phyloP scores from a whole-genome alignment of 257 asterid species.

The Primulina tabacum region DNA sequence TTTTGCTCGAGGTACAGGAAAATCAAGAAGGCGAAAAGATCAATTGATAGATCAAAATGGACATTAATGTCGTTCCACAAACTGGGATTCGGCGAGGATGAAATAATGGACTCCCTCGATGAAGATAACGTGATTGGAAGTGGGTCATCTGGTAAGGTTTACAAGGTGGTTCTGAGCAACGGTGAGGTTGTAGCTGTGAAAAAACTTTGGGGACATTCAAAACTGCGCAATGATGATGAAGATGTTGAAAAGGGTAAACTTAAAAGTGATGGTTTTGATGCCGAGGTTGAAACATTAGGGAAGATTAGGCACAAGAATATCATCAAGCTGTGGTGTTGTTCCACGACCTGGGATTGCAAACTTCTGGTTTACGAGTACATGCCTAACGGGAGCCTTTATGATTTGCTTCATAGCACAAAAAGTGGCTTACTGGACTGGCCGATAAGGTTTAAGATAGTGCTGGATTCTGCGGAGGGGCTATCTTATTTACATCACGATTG shows the following conservation, averaged over 20 bases:
- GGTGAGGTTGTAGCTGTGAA: constrained; percentile 87
- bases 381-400: constrained; percentile 95
- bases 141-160: constrained; percentile 90
- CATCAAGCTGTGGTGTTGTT: constrained; percentile 88
- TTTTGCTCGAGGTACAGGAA: constrained; percentile 60
- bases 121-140: constrained; percentile 94
- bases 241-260: constrained; percentile 65
- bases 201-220: constrained; percentile 69
- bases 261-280: constrained; percentile 57
- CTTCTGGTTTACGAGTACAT: constrained; percentile 92
- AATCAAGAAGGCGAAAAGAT: constrained; percentile 43
- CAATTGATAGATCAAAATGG: constrained; percentile 78
- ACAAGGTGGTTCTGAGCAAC: constrained; percentile 82
- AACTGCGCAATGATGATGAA: constrained; percentile 41
- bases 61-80: constrained; percentile 93
- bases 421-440: constrained; percentile 85
- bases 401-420: constrained; percentile 80
- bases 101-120: constrained; percentile 73
- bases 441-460: constrained; percentile 68
- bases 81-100: constrained; percentile 74
- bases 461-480: constrained; percentile 94
- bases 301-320: constrained; percentile 92
- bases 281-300: constrained; percentile 86
- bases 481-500: constrained; percentile 92
- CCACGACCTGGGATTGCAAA: constrained; percentile 69